Base-by-base conservation (phyloP, 2,329 filamentous ascomycete genomes). In the Periconia macrospinosa region DNA sequence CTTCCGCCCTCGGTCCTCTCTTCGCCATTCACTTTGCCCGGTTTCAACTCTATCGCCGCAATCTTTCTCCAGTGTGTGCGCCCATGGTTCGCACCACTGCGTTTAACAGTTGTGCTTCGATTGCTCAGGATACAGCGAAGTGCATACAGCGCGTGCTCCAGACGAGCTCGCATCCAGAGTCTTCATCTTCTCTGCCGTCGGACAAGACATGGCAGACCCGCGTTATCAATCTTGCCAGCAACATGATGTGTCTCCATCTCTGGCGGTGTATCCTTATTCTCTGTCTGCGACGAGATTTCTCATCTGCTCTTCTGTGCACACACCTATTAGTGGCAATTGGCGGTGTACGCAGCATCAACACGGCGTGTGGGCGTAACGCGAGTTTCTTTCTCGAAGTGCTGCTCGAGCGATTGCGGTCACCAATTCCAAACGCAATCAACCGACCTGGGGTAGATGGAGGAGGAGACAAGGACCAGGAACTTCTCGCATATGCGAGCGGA, bases 1-100 rank as follows among this genome's bases (percentile, higher is more conserved):
- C 91, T 9, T 83, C 87, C 49, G 86, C 88, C 41, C 79, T 97
- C 14, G 84, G 86, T 23, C 89, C 92, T 0, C 79, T 95, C 9
- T 83, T 90, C 30, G 87, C 91, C 65, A 83, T 97, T 9, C 87
- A 96, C 56, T 90, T 91, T 55, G 87, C 89, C 15, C 88, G 91
- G n/a, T 83, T 97, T 30, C 80, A 94, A 37, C 83, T 99, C 9
- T 91, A 96, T 73, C 86, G 94, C 41, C 92, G 96, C 66, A 97
- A 97, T 66, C 80, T 97, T 9, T 87, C 86, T 0, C 89, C 92
- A 0, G 79, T 79, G 10, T 92, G 88, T 66, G 81, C 87, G 0
- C 73, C 79, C 1, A 81, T 88, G 30, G 84, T 87, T 41, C 85
- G 93, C 42, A 75, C 81, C 3, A 83, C 85, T 7, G 92, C 94